phyloP scores from a whole-genome alignment of 495 filamentous ascomycete species.

The Neurospora sp. region DNA sequence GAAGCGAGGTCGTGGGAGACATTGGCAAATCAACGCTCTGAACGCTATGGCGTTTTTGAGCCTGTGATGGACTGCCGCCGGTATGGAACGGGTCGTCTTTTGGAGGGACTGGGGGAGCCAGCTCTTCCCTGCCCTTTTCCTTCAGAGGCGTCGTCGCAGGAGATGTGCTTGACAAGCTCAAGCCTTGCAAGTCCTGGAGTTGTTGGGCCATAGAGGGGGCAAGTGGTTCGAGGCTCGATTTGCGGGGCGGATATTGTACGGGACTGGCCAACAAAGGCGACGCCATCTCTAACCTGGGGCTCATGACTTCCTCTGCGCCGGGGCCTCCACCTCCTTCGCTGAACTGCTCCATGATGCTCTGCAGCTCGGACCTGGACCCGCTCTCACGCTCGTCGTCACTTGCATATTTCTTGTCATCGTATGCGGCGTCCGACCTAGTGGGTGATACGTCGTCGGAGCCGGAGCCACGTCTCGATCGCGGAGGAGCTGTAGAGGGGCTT shows the following conservation, averaged over 20 bases:
- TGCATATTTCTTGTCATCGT: constrained; percentile 38
- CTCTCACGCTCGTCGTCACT: constrained; percentile 51
- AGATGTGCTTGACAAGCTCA: constrained; percentile 31
- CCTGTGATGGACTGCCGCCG: constrained; percentile 3
- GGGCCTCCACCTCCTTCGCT: constrained; percentile 56
- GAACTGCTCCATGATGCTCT: constrained; percentile 90
- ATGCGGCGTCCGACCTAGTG: constrained; percentile 45
- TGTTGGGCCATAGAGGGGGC: constrained; percentile 36
- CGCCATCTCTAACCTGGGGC: constrained; percentile 63
- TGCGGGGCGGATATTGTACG: constrained; percentile 64
- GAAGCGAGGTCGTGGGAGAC: constrained; percentile 45
- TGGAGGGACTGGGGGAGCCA: constrained; percentile 40
- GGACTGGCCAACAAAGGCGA: constrained; percentile 56
- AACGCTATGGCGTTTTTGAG: constrained; percentile 13
- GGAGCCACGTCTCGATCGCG: constrained; percentile 19
- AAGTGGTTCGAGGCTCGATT: constrained; percentile 70
- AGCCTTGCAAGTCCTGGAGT: constrained; percentile 36
- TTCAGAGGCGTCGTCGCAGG: constrained; percentile 26
- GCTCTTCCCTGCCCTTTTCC: constrained; percentile 34
- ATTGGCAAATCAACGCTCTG: constrained; percentile 29
- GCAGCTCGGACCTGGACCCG: constrained; percentile 77
- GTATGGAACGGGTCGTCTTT: constrained; percentile 34
- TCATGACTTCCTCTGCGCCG: constrained; percentile 69
- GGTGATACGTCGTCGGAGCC: constrained; percentile 41
- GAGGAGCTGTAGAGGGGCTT: constrained; percentile 34